Base-by-base conservation (phyloP, 805 yeast genomes). In the Starmerella roubikii region DNA sequence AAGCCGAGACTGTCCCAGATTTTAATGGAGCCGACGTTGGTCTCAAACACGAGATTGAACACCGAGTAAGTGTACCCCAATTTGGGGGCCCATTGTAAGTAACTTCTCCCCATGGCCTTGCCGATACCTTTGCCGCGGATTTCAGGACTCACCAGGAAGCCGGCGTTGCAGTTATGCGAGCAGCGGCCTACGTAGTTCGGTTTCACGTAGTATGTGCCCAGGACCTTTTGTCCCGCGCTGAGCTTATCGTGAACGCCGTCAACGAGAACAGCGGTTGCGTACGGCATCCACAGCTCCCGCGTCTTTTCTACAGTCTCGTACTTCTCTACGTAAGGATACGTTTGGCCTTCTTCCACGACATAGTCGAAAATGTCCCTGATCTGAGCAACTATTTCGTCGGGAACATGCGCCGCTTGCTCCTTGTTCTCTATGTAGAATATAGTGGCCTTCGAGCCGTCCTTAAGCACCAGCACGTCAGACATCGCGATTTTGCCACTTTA, bases 1-100 rank as follows among this genome's bases (percentile, higher is more conserved):
- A 85, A 86, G 2, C 93, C 93, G 20, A 86, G 65, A 1, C 64
- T 49, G 36, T 85, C 94, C 96, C 97, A 86, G 38, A 81, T 78
- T 51, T 62, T 68, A 50, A 66, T 56, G 51, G 93, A 80, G 3
- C 85, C 94, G 3, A 60, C 62, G 54, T 86, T 86, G 2, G 85
- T 76, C 35, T 67, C 91, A 54, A 78, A 86, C 0, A 86, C 97
- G 35, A 86, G 65, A 57, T 86, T 86, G 66, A 81, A 86, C 12
- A 86, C 88, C 6, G 88, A 77, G 52, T 82, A 82, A 5, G 68
- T 72, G 58, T 78, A 86, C 0, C 94, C 94, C 24, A 86, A 59
- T 35, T 66, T 52, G 0, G 93, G 86, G 0, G 91, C 95, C 72
- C 78, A 74, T 36, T 60, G 54, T 32, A 84, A 54, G 54, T 81